Percentiles rank a stretch among this genome's conserved stretches.
Evolutionary conservation across 1,284 basidiomycete species (phyloP).

Genomic region (Exsudoporus floridanus): DNA sequence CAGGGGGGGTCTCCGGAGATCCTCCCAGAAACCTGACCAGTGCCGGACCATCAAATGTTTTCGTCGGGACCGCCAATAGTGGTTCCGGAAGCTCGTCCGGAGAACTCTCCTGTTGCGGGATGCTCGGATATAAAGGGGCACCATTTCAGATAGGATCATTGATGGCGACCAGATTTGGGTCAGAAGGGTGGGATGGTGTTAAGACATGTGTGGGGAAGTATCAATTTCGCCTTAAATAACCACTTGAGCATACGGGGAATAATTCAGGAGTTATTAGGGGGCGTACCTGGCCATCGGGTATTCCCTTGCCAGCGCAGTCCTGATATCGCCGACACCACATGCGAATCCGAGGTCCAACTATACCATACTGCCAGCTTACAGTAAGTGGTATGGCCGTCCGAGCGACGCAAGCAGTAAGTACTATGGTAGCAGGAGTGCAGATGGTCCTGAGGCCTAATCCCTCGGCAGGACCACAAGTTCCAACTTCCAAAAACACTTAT

Average conservation of each 20-base stretch:
- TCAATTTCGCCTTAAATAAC: not conserved
- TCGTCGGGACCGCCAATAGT: too few species aligned
- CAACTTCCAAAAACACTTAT: conserved; percentile 7
- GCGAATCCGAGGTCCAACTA: too few species aligned
- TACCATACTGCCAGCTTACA: too few species aligned
- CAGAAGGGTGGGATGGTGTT: too few species aligned
- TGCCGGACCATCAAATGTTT: conserved; percentile 6
- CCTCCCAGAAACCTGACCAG: conserved; percentile 1
- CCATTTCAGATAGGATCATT: not conserved
- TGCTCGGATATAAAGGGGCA: not conserved
- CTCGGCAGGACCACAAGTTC: not conserved
- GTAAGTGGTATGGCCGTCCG: too few species aligned
- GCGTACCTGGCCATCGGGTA: not conserved
- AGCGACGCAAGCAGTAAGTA: too few species aligned
- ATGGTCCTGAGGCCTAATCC: too few species aligned
- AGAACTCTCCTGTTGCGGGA: not conserved
- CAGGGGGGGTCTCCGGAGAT: not conserved
- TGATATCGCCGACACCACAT: conserved; percentile 1
- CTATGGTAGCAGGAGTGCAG: too few species aligned
- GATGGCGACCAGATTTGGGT: too few species aligned
- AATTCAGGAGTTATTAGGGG: too few species aligned
- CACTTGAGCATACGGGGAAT: not conserved
- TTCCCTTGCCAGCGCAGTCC: too few species aligned
- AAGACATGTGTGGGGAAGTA: not conserved
- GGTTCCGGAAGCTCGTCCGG: not conserved